phyloP scores from a whole-genome alignment of 2,329 filamentous ascomycete species.

The Alternaria triticina region DNA sequence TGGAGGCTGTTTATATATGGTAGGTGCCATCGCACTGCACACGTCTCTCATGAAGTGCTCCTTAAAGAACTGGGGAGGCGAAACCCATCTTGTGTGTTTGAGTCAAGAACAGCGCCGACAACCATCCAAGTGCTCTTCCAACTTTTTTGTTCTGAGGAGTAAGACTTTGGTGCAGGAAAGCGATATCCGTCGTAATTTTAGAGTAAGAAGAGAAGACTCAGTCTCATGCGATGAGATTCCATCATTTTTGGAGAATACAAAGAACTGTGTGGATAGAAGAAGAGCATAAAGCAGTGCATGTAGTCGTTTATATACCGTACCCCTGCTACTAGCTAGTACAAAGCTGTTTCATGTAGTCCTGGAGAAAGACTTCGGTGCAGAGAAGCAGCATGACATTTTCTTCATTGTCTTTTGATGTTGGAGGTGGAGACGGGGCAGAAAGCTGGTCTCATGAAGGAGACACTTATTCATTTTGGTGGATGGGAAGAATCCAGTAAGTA shows the following conservation, averaged over 20 bases:
- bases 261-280: not conserved
- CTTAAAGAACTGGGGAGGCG: not conserved
- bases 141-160: fast-evolving
- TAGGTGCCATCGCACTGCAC: not conserved
- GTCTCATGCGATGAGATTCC: not conserved
- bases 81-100: fast-evolving
- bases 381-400: not conserved
- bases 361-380: not conserved
- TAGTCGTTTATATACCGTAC: not conserved
- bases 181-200: no score
- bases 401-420: not conserved
- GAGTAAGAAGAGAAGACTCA: no score
- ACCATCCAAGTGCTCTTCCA: fast-evolving
- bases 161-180: not conserved
- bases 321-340: not conserved
- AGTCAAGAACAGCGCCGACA: not conserved
- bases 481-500: no score
- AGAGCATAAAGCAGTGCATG: not conserved
- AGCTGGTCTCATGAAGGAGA: no score
- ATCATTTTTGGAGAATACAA: not conserved
- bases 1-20: not conserved
- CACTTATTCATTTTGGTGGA: no score
- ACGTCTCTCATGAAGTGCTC: not conserved
- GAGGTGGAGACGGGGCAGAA: fast-evolving
- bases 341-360: not conserved